Base-by-base conservation (phyloP, 2,329 filamentous ascomycete species). In the Pseudocercospora pini-densiflorae region DNA sequence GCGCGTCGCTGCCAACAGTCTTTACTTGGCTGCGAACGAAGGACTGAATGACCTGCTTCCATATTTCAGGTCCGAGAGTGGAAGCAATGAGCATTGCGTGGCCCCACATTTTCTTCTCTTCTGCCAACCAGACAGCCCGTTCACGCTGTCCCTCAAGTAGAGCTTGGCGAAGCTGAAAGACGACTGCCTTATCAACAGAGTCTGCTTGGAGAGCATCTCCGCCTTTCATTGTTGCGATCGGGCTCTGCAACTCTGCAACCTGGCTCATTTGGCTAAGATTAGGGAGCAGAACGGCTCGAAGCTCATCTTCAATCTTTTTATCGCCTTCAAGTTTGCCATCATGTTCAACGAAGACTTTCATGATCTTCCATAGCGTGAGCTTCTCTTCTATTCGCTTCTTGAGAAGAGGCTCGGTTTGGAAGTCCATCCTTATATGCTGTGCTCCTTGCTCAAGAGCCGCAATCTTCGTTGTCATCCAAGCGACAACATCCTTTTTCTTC, bases 1-100 rank as follows among this genome's bases (percentile, higher is more conserved):
- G 92, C 61, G 93, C 93, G 72, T 91, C 92, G 62, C 70, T 69
- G 90, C 88, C 92, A 89, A 3, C 90, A 83, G 61, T 90, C 90
- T 95, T 96, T 63, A 99, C 92, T 78, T 99, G 95, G 74, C 96
- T 94, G 71, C 93, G 90, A 19, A 99, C 91, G 75, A 99, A 99
- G 75, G 99, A 95, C 74, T 97, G 93, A 0, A 93, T 89, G 27
- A 99, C 94, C 76, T 96, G 92, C 77, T 93, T 96, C 87, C 96
- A 98, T 2, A 96, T 84, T 5, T 85, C 82, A 53, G 83, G 85
- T 23, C 92, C 91, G 57, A 92, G 84, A 1, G 92, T 95, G 6
- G 80, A 97, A 78, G 95, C 91, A 40, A 99, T 90, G 21, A 99
- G 84, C 86, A 99, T 91, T 2, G 95, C 96, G 78, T 99, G 96